Conservation (phyloP, 352 stramenopile species). For the Pythium phragmitis region DNA sequence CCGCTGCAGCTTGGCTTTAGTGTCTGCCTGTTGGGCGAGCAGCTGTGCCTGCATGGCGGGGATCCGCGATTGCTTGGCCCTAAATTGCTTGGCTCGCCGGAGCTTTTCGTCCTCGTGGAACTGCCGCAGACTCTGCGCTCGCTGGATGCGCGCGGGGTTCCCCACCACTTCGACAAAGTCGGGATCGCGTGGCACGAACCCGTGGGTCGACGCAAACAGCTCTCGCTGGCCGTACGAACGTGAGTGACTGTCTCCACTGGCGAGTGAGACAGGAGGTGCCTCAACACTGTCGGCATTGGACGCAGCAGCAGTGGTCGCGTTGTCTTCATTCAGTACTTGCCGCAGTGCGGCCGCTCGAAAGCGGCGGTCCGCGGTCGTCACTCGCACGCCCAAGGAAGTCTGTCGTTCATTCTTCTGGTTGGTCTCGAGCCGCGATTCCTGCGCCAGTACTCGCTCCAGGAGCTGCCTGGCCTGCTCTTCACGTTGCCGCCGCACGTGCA, state of each 20-base stretch:
- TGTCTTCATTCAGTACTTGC: slow-evolving; percentile 10
- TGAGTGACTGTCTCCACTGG: not conserved
- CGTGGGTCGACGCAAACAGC: slow-evolving; percentile 11
- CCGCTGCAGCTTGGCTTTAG: slow-evolving; percentile 7
- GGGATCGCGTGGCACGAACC: not conserved
- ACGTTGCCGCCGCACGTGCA: slow-evolving; percentile 30
- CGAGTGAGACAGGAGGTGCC: not conserved
- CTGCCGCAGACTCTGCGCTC: slow-evolving; percentile 15
- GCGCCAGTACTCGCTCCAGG: slow-evolving; percentile 33
- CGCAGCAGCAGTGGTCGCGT: not conserved
- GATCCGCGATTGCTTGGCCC: slow-evolving; percentile 7
- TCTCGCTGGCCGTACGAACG: slow-evolving; percentile 3
- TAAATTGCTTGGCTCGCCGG: slow-evolving; percentile 4
- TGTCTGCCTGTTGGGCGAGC: slow-evolving; percentile 16
- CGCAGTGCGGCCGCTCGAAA: slow-evolving; percentile 13
- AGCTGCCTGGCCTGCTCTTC: slow-evolving; percentile 42
- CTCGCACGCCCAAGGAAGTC: slow-evolving; percentile 5
- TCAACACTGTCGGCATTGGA: not conserved
- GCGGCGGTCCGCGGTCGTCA: slow-evolving; percentile 16
- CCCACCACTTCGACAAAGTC: slow-evolving; percentile 26
- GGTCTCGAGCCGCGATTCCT: slow-evolving; percentile 10
- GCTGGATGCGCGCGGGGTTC: slow-evolving; percentile 8
- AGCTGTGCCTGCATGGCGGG: slow-evolving; percentile 10
- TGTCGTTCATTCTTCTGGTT: slow-evolving; percentile 5
- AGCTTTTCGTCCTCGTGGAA: slow-evolving; percentile 21